Evolutionary conservation across 352 stramenopile species (phyloP).

Genomic region (Phytophthora capsici): DNA sequence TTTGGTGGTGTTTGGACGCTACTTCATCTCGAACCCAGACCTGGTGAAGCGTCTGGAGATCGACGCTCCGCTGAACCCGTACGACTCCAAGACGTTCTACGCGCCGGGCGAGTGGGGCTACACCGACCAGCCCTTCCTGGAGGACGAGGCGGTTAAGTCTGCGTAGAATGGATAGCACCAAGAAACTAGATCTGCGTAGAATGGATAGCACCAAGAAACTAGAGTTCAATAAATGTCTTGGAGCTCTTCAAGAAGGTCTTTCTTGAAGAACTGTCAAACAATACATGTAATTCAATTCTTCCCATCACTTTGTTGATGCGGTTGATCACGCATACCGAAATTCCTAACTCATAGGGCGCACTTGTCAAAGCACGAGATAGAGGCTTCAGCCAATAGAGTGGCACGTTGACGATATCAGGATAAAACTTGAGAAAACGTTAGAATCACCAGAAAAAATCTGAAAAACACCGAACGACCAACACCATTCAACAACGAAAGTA

Average conservation of each 20-base stretch:
- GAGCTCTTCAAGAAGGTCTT: too few species aligned
- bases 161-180: constrained; percentile 9
- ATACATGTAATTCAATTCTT: constrained; percentile 6
- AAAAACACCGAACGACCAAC: too few species aligned
- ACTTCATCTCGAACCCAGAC: constrained; percentile 58
- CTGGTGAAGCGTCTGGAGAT: constrained; percentile 48
- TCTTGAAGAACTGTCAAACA: not conserved
- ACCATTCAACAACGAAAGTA: too few species aligned
- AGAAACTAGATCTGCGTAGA: constrained; percentile 11
- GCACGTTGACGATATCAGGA: too few species aligned
- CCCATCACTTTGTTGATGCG: constrained; percentile 21
- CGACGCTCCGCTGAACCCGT: constrained; percentile 46
- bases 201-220: not conserved
- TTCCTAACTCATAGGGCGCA: too few species aligned
- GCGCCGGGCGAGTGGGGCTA: constrained; percentile 40
- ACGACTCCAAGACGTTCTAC: constrained; percentile 47
- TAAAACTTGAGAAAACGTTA: too few species aligned
- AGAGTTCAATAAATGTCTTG: too few species aligned
- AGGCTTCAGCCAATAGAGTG: too few species aligned
- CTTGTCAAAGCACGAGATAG: too few species aligned
- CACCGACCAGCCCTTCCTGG: constrained; percentile 46
- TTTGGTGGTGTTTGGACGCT: constrained; percentile 53
- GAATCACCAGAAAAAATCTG: too few species aligned
- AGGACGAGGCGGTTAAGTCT: constrained; percentile 7
- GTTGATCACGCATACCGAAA: not conserved